phyloP scores from a whole-genome alignment of 148 eudicot genomes.

The Tetragonia tetragonoides region DNA sequence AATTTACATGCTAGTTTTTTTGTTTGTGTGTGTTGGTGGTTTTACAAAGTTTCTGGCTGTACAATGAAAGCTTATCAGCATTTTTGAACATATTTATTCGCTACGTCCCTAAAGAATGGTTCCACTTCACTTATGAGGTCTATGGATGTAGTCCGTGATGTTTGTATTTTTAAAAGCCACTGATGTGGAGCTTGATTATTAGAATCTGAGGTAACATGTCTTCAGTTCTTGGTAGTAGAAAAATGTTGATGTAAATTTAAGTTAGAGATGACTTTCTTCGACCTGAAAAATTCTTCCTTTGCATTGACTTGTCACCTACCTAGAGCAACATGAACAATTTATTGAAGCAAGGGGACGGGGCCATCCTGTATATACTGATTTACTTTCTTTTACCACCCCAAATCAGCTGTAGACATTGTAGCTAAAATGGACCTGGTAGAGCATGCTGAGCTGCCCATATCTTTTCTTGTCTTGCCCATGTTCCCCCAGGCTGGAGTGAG shows the following conservation, averaged over 20 bases:
- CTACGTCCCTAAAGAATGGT: background rate
- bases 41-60: background rate
- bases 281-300: background rate
- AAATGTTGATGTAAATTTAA: background rate
- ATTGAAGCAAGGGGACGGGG: too few species aligned
- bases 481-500: too few species aligned
- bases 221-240: background rate
- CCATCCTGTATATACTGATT: too few species aligned
- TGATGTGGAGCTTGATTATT: background rate
- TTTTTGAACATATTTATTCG: background rate
- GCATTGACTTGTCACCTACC: too few species aligned
- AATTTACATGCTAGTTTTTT: background rate
- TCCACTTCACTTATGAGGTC: background rate
- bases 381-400: too few species aligned
- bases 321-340: too few species aligned
- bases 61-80: background rate
- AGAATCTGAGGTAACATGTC: background rate
- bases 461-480: too few species aligned
- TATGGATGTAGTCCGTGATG: background rate
- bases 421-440: too few species aligned
- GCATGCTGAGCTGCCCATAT: too few species aligned
- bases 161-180: background rate
- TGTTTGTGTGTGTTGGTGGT: background rate
- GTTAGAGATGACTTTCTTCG: background rate
- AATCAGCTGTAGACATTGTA: too few species aligned